Conservation (phyloP, 345 rosid species). For the Populus nigra region DNA sequence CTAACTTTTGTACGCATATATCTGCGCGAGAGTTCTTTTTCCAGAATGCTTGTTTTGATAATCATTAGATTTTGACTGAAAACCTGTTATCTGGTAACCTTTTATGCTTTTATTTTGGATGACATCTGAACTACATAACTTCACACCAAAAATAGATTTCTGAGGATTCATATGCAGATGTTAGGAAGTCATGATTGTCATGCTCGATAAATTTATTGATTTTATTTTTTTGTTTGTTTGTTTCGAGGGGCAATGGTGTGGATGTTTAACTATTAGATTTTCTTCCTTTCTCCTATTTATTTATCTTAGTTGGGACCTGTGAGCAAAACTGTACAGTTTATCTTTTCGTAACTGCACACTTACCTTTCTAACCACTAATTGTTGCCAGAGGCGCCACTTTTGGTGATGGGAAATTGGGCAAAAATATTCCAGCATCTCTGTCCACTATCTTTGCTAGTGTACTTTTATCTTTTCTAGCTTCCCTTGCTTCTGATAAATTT, state of each 20-base stretch:
- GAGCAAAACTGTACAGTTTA: neutral
- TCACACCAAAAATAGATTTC: neutral
- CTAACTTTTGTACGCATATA: neutral
- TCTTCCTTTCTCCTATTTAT: neutral
- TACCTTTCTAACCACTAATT: neutral
- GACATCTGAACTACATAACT: neutral
- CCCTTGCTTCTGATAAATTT: neutral
- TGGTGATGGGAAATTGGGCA: neutral
- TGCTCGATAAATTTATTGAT: neutral
- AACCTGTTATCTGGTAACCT: neutral
- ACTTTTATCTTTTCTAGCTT: neutral
- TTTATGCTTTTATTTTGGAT: neutral
- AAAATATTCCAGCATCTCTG: neutral
- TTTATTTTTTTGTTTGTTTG: neutral
- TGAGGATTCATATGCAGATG: neutral
- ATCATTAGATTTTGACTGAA: neutral
- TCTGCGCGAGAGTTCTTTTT: neutral
- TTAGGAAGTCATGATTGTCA: neutral
- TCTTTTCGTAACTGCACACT: neutral
- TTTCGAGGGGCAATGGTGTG: neutral
- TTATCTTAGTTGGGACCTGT: neutral
- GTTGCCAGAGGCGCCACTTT: neutral
- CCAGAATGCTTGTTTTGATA: neutral
- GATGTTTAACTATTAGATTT: neutral
- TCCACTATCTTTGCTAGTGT: neutral